Evolutionary conservation across 192 early-diverging fungal genomes (phyloP), one percentile per base, ranked within the genome.

Genomic region (Coemansia furcata): DNA sequence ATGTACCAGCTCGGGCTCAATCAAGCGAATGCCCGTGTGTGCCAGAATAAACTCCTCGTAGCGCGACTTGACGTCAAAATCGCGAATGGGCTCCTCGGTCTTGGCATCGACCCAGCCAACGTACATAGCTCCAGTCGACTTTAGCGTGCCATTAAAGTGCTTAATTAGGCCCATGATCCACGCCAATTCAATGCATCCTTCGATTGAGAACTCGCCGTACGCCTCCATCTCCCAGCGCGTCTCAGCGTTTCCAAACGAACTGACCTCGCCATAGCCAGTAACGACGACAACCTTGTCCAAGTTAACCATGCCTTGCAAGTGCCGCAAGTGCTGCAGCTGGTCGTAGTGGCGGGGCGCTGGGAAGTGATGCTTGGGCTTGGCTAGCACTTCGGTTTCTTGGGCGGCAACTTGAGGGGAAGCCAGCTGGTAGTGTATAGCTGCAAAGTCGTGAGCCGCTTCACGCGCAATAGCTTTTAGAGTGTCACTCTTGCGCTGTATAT

Each of bases 141-240:
- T 19, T 7, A 67, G 62, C 21, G 23, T 2, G 3, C 70, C 63
- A 88, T 90, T 89, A 82, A 89, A 87, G 74, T 94, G 94, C 76
- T 89, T 92, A 83, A 98, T 94, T 65, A 90, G 90, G 46, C 94
- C 94, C 96, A 98, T 96, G 80, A 98, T 92, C 94, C 96, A 95
- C 8, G 96, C 94, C 89, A 98, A 90, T 79, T 98, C 96, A 69
- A 98, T 94, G 75, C 92, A 95, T 17, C 96, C 77, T 11, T 69
- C 77, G 2, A 66, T 38, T 1, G 77, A 63, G 15, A 80, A 49
- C 66, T 80, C 65, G 66, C 94, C 94, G 59, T 86, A 81, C 44
- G 93, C 88, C 81, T 98, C 96, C 87, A 98, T 93, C 75, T 98
- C 94, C 96, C 96, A 98, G 63, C 96, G 92, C 60, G 94, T 98